Percentiles rank a stretch among this genome's conserved stretches.
phyloP scores from a whole-genome alignment of 2,329 filamentous ascomycete genomes.

The Cytospora paraplurivora region DNA sequence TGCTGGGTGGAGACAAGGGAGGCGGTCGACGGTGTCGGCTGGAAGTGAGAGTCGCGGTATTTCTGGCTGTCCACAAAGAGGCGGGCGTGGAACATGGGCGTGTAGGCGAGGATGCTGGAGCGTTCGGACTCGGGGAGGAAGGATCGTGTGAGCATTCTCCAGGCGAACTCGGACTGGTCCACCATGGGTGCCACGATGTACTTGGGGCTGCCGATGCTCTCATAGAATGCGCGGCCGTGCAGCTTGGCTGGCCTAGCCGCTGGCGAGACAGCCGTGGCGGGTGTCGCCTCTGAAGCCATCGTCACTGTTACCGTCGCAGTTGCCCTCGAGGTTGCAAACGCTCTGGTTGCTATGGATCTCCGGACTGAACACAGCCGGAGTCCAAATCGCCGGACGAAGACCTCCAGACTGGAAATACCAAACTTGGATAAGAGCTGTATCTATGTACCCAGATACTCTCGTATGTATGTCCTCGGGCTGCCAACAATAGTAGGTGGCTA shows the following conservation, averaged over 20 bases:
- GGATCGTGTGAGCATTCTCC: slow-evolving; percentile 93
- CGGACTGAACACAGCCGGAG: slow-evolving; percentile 10
- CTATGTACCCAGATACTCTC: not conserved
- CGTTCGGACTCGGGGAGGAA: slow-evolving; percentile 73
- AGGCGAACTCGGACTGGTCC: slow-evolving; percentile 97
- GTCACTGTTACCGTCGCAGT: not conserved
- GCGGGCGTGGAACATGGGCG: slow-evolving; percentile 94
- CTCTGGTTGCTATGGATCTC: slow-evolving; percentile 1
- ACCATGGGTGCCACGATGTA: slow-evolving; percentile 96
- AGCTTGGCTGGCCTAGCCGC: slow-evolving; percentile 55
- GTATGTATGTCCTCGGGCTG: not conserved
- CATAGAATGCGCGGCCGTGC: slow-evolving; percentile 86
- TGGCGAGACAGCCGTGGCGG: slow-evolving; percentile 22
- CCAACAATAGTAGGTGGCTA: not conserved
- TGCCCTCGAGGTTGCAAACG: slow-evolving; percentile 17
- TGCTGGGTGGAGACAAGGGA: slow-evolving; percentile 14
- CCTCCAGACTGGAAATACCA: slow-evolving; percentile 23
- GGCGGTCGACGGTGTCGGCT: slow-evolving; percentile 53
- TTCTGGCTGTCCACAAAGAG: slow-evolving; percentile 76
- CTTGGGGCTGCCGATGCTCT: slow-evolving; percentile 91
- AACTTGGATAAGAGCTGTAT: not conserved
- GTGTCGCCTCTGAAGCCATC: slow-evolving; percentile 29
- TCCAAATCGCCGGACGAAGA: slow-evolving; percentile 16
- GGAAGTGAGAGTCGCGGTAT: slow-evolving; percentile 81
- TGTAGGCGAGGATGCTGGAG: slow-evolving; percentile 77